Evolutionary conservation across 352 stramenopile species (phyloP), one percentile per base, ranked within the genome.

Genomic region (Pilasporangium apinafurcum): DNA sequence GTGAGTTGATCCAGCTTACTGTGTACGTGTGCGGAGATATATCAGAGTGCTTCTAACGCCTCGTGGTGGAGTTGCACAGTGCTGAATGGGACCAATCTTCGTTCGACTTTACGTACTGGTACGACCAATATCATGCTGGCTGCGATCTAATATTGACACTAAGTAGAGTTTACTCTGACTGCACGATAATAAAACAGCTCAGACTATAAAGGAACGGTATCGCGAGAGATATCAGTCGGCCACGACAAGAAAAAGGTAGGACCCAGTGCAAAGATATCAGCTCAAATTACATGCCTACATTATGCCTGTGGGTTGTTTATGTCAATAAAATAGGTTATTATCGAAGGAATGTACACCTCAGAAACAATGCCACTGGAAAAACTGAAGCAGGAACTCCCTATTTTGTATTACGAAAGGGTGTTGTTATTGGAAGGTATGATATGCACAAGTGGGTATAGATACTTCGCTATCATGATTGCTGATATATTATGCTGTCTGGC

Each of bases 71-170:
- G n/a, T n/a, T n/a, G n/a, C n/a, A n/a, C 32, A 70, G 48, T 5
- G 47, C 24, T 24, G 22, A 40, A 31, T 64, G 51, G 50, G 51
- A 72, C 18, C 56, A 69, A 27, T 60, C 65, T 2, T 63, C 59
- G 17, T 80, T 72, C 51, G 72, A 83, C 44, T 82, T 75, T 43
- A 81, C 66, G 12, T 85, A 82, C 65, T 65, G 65, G 65, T 79
- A 38, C 9, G 25, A 39, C 9, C 17, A 20, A 21, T 20, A n/a
- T n/a, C n/a, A n/a, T n/a, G n/a, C n/a, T n/a, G n/a, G n/a, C n/a
- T n/a, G n/a, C n/a, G n/a, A n/a, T n/a, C n/a, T n/a, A n/a, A n/a
- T n/a, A n/a, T n/a, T 14, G 44, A 48, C 38, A 33, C 32, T 29
- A 3, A 43, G 29, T 4, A 9, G 22, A 5, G 17, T 27, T 22